Evolutionary conservation across 179 eudicot genomes (phyloP).

Genomic region (Corrigiola litoralis): DNA sequence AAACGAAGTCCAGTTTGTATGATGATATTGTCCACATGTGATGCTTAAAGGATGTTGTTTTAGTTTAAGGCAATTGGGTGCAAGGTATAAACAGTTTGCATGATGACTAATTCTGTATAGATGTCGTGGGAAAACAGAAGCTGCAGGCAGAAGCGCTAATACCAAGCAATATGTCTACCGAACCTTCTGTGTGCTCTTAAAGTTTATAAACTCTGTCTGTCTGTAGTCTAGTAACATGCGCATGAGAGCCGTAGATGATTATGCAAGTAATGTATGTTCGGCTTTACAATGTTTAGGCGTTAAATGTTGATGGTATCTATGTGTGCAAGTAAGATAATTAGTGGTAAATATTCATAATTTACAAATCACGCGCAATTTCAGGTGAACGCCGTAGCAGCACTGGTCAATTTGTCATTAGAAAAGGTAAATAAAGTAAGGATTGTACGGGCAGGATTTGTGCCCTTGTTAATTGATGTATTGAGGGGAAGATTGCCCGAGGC

Average conservation of each 20-base stretch:
- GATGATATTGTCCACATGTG: neutral
- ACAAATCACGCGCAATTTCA: slow-evolving; percentile 14
- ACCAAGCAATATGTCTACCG: neutral
- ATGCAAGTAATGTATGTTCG: neutral
- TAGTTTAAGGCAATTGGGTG: neutral
- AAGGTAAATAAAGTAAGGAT: slow-evolving; percentile 81
- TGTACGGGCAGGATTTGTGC: slow-evolving; percentile 72
- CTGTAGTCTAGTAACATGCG: slow-evolving; percentile 1
- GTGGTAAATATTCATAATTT: neutral
- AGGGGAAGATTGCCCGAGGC: slow-evolving; percentile 63
- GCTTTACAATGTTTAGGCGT: neutral
- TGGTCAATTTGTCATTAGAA: slow-evolving; percentile 80
- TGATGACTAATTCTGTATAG: neutral
- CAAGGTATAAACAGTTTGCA: neutral
- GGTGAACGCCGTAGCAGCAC: slow-evolving; percentile 62
- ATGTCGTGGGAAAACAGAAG: neutral
- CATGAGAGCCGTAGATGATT: slow-evolving; percentile 4
- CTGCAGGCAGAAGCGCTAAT: neutral
- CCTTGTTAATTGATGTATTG: slow-evolving; percentile 59
- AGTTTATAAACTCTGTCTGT: neutral
- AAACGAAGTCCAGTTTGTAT: too few relatives aligned
- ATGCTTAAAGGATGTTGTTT: neutral
- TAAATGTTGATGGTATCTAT: neutral
- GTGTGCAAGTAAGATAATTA: neutral
- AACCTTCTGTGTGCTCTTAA: neutral